Base-by-base conservation (phyloP, 495 filamentous ascomycete species). In the Chaetomium tenue region DNA sequence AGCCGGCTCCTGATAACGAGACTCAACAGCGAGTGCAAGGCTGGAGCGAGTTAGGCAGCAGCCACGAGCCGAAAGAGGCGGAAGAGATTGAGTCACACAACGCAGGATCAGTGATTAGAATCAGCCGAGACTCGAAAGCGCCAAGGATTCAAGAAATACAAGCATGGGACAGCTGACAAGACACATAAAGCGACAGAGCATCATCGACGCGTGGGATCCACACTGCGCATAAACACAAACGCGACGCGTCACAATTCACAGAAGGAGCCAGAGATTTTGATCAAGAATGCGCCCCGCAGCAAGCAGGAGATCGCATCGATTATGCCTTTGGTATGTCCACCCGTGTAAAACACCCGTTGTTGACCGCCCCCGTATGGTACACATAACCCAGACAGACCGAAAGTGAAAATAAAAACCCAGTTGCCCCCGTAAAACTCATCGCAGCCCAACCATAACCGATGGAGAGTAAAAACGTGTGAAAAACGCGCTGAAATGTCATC, bases 241-340 rank as follows among this genome's bases (percentile, higher is more conserved):
- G 18, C 48, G 60, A 37, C 63, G 46, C 50, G 60, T 66, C 53
- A 63, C 52, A 22, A 42, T 12, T 28, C 33, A 61, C 25, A 3
- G 30, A 44, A 22, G 23, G 7, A 60, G 22, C 3, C 39, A 26
- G 33, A 25, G 16, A n/a, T 47, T 47, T 48, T 64, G 63, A 66
- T 69, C 63, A 69, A 66, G 47, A 64, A 28, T 47, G 42, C 59
- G 60, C 22, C 20, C 67, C 51, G 61, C 60, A 52, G 46, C 30
- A 53, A 59, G 18, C 56, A 62, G 58, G 37, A 25, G 30, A 30
- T 23, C 18, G 23, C 39, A 58, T 68, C 63, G 50, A 69, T 69
- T 69, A 69, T 69, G 67, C 51, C 42, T 53, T 59, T 59, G 62
- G 62, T 64, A 69, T 69, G 64, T 66, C 64, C 57, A 47, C 58